Evolutionary conservation across 1,284 basidiomycete genomes (phyloP), one percentile per base, ranked within the genome.

Genomic region (Ceratobasidium sp.): DNA sequence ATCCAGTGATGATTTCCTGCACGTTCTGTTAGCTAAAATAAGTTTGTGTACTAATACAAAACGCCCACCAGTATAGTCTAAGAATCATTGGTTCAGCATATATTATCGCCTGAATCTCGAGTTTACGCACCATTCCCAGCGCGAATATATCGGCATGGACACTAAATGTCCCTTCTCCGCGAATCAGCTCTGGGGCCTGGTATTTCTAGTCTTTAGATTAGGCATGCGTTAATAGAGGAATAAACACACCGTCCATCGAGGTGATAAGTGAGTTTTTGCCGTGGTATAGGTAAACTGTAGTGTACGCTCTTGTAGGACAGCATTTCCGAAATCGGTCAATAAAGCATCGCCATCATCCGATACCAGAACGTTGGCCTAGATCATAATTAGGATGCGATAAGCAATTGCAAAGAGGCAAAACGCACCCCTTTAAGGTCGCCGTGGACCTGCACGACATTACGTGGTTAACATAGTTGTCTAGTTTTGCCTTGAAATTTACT

Each of bases 291-390:
- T 55, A 28, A 55, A 55, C 14, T 23, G n/a, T 46, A 70, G 13
- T 23, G 52, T 35, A 13, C 28, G 54, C 11, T 47, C 28, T 9
- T 49, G 28, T 18, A 57, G 18, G 1, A 44, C 54, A 8, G 66
- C 30, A 28, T 47, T 70, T 6, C 66, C 66, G 57, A 70, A 70
- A 46, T 70, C 66, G 16, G 52, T 58, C n/a, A 66, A 52, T 26
- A 49, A 38, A 11, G 32, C 30, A n/a, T 50, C 46, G 9, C 62
- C 47, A 38, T 66, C 47, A 16, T 11, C 46, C 3, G 62, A 49
- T 5, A 66, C 30, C 18, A 66, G 30, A 49, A 66, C 46, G 47
- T 66, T 66, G 14, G 38, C 11, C 57, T 59, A 8, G 26, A 47
- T 28, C 47, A 9, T n/a, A 52, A 14, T 46, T 18, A 8, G 18